phyloP scores from a whole-genome alignment of 768 basidiomycete genomes.

The Leccinum disarticulatum region DNA sequence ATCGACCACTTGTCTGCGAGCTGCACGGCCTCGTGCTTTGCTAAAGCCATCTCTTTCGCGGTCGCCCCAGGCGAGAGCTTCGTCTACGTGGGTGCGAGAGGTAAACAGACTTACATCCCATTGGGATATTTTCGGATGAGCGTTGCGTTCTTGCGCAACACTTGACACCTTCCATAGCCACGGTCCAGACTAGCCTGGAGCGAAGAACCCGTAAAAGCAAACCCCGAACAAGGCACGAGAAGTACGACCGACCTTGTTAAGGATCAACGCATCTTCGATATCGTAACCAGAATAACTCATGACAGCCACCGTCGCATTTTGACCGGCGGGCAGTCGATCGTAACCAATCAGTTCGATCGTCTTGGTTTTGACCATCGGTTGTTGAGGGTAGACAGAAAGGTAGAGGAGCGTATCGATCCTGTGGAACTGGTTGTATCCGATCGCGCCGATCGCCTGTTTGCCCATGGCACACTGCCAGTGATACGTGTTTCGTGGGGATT shows the following conservation, averaged over 20 bases:
- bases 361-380: slow-evolving; percentile 99
- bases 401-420: slow-evolving; percentile 98
- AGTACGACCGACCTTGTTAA: slow-evolving; percentile 69
- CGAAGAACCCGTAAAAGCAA: slow-evolving; percentile 4
- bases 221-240: slow-evolving; percentile 5
- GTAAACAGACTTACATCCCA: slow-evolving; percentile 74
- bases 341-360: slow-evolving; percentile 97
- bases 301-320: slow-evolving; percentile 97
- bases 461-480: slow-evolving; percentile 99
- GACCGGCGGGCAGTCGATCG: slow-evolving; percentile 94
- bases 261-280: slow-evolving; percentile 97
- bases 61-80: no score
- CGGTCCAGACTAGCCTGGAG: slow-evolving; percentile 89
- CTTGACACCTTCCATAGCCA: slow-evolving; percentile 97
- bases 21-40: no score
- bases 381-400: slow-evolving; percentile 95
- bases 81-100: no score
- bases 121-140: slow-evolving; percentile 96
- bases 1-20: no score
- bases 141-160: slow-evolving; percentile 92
- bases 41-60: no score
- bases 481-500: slow-evolving; percentile 98
- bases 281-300: slow-evolving; percentile 99
- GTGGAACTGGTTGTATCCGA: slow-evolving; percentile 96
- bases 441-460: slow-evolving; percentile 98